phyloP scores from a whole-genome alignment of 108 stramenopile genomes.

The Chaetoceros tenuissimus region DNA sequence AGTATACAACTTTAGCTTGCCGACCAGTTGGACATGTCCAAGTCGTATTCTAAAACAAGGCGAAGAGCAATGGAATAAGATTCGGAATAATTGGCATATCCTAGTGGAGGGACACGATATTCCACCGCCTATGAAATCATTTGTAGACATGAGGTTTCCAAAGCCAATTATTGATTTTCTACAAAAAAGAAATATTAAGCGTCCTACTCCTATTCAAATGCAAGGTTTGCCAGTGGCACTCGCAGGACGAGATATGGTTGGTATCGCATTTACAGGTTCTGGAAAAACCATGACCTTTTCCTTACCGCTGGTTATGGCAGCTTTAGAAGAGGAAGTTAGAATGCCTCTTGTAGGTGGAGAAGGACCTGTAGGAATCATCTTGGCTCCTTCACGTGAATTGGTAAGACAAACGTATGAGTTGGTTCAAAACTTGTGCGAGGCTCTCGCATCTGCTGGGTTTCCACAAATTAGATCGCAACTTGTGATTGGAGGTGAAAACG shows the following conservation, averaged over 20 bases:
- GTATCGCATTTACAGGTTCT: constrained; percentile 95
- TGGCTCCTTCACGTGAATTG: constrained; percentile 95
- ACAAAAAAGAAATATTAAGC: constrained; percentile 75
- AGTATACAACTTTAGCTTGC: constrained; percentile 68
- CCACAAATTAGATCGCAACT: constrained; percentile 81
- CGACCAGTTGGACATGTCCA: constrained; percentile 88
- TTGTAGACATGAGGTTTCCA: constrained; percentile 94
- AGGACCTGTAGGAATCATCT: constrained; percentile 92
- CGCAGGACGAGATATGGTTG: constrained; percentile 96
- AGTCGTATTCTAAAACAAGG: constrained; percentile 58
- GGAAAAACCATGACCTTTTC: constrained; percentile 96
- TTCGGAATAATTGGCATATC: constrained; percentile 94
- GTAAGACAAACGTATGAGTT: constrained; percentile 96
- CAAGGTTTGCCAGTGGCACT: constrained; percentile 97
- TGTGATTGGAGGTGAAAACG: constrained; percentile 93
- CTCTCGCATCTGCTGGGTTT: constrained; percentile 22
- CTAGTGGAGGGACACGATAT: constrained; percentile 87
- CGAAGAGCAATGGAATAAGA: constrained; percentile 56
- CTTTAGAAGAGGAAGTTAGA: constrained; percentile 93
- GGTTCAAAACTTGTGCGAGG: constrained; percentile 58
- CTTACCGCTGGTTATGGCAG: constrained; percentile 90
- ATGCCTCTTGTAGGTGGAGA: constrained; percentile 89
- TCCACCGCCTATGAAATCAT: constrained; percentile 87
- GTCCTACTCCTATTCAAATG: constrained; percentile 99
- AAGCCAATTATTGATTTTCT: constrained; percentile 69